Evolutionary conservation across 2,329 filamentous ascomycete genomes (phyloP), one percentile per base, ranked within the genome.

Genomic region (Colletotrichum brevisporum): DNA sequence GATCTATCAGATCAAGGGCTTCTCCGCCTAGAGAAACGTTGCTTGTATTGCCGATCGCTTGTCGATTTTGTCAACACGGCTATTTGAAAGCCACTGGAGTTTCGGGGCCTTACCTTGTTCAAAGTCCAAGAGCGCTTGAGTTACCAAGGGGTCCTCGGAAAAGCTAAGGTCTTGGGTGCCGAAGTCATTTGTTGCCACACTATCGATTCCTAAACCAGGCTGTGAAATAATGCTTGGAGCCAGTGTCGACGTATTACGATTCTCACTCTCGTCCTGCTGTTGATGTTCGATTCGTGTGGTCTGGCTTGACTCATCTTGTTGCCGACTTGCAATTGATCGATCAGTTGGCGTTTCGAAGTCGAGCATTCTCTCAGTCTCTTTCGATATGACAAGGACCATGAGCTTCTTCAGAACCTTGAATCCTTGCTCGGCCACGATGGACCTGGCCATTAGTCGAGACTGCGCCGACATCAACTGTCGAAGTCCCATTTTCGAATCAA

Each of bases 401-500:
- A 76, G 52, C 5, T 68, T 71, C 24, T 56, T 67, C 6, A 73
- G 55, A 10, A 76, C 70, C 1, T 72, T 67, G 6, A 76, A 68
- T 2, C 74, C 75, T 39, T 76, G 74, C 2, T 65, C 70, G 2
- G 74, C 73, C 6, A 75, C 63, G 1, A 31, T 31, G 2, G 73
- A 74, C 13, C 71, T 72, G 1, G 56, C 24, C 55, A 71, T 72
- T 18, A 76, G 48, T n/a, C 51, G 31, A 4, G 52, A 65, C 21
- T 75, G 72, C 69, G 76, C 75, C 1, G 60, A 58, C 73, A 76
- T 75, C 8, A 76, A 27, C 18, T 72, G 61, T 4, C 70, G 72
- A 39, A 76, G 69, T 0, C 72, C 74, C 21, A 73, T 58, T 41
- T 73, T 75, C 16, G 69, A 72, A 2, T 70, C 58, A 18, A 69